These are phyloP conservation scores for grape (Vitis vinifera) DNA, from an alignment of 164 flowering plant species.

Conservation along the genomic window ASM3070453v1 NC_081816.1:23876501-23877000, in stretches of 20 bases:
- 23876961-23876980: too few species aligned
- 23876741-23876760: not conserved
- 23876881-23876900: too few species aligned
- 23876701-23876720: not conserved
- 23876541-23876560: conserved; percentile 48
- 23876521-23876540: conserved; percentile 34
- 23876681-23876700: conserved; percentile 30
- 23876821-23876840: too few species aligned
- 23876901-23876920: too few species aligned
- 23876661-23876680: conserved; percentile 11
- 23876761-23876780: too few species aligned
- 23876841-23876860: too few species aligned
- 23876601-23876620: conserved; percentile 69
- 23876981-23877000: too few species aligned
- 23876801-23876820: too few species aligned
- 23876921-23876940: too few species aligned
- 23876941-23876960: too few species aligned
- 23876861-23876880: too few species aligned
- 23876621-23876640: conserved; percentile 57
- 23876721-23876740: not conserved
- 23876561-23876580: conserved; percentile 54
- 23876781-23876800: too few species aligned
- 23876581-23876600: conserved; percentile 37
- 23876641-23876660: conserved; percentile 10
- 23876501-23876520: not conserved